These are phyloP conservation scores for Eremochloa ophiuroides DNA, from an alignment of 176 grass and related monocot genomes.

Conservation along the genomic window DNA sequence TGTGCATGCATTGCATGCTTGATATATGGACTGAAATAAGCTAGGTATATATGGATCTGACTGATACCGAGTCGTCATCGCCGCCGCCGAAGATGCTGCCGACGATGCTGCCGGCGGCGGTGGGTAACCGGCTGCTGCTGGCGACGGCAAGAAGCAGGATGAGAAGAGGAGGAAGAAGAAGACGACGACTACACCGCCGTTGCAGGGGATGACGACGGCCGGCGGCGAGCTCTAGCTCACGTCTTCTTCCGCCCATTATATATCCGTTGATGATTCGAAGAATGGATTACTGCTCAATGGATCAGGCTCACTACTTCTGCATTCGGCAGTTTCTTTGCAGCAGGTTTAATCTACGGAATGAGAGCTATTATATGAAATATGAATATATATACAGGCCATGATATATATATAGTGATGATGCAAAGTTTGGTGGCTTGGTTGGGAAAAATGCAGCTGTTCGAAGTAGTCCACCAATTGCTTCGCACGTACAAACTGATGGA, in stretches of 20 bases:
- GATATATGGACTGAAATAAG: background rate
- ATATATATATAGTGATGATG: too few relatives aligned
- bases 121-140: background rate
- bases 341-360: background rate
- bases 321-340: background rate
- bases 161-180: background rate
- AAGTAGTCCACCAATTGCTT: background rate
- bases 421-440: background rate
- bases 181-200: background rate
- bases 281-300: background rate
- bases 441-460: background rate
- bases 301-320: background rate
- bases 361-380: background rate
- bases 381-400: too few relatives aligned
- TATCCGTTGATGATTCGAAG: too few relatives aligned
- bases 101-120: slow-evolving; percentile 20
- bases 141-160: background rate
- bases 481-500: background rate
- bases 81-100: background rate
- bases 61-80: background rate
- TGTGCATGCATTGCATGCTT: background rate
- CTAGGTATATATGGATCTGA: background rate
- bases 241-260: background rate
- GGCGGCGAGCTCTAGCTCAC: background rate
- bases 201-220: background rate